Evolutionary conservation across 2,329 filamentous ascomycete genomes (phyloP).

Genomic region (Cadophora gregata): DNA sequence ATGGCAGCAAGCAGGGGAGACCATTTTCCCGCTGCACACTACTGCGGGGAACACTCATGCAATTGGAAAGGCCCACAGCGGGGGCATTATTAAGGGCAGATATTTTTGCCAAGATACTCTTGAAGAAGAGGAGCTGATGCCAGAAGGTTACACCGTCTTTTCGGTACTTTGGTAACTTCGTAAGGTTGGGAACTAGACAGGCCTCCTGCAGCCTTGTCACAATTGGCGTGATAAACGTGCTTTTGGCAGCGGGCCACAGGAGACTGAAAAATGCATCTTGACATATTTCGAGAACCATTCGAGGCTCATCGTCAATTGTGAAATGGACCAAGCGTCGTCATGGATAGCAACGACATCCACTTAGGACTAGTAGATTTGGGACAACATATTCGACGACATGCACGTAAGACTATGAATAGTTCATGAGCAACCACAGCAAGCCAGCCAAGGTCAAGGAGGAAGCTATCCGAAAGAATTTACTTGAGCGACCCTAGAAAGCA

Average conservation of each 20-base stretch:
- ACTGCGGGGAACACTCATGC: background rate
- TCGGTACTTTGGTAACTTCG: conserved; percentile 1
- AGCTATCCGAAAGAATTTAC: no score
- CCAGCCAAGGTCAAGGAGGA: no score
- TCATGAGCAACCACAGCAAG: no score
- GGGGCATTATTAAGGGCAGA: background rate
- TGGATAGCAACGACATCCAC: background rate
- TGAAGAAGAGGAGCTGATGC: conserved; percentile 9
- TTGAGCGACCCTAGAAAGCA: background rate
- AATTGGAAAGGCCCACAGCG: background rate
- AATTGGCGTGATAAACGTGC: conserved; percentile 8
- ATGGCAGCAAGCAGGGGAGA: conserved; percentile 2
- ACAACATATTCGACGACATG: background rate
- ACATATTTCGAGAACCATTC: background rate
- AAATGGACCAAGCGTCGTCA: background rate
- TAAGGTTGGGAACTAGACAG: background rate
- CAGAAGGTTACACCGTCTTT: background rate
- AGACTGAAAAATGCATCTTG: background rate
- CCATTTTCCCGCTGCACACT: conserved; percentile 1
- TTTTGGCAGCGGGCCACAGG: background rate
- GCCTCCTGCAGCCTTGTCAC: conserved; percentile 1
- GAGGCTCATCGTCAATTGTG: background rate
- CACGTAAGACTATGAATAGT: background rate
- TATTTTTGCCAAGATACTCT: conserved; percentile 6
- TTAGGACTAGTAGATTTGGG: no score